Percentiles rank a stretch among this genome's conserved stretches.
Conservation (phyloP, 2,329 filamentous ascomycete genomes). For the Pestalotiopsis sp. region DNA sequence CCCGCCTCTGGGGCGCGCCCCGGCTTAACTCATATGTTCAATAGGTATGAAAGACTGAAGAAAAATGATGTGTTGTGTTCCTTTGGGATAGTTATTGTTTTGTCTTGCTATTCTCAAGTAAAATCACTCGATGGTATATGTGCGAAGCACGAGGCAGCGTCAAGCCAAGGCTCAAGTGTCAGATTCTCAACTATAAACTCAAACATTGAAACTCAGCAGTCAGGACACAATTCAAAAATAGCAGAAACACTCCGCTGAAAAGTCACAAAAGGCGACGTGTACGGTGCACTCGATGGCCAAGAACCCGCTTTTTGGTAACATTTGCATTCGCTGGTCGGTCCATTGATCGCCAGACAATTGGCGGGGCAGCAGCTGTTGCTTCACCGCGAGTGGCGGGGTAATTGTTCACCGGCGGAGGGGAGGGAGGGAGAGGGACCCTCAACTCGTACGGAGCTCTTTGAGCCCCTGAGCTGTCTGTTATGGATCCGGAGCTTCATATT, state of each 20-base stretch:
- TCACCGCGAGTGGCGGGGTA: constrained; percentile 7
- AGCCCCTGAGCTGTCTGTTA: neutral
- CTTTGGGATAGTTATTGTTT: too few species aligned
- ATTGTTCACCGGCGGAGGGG: neutral
- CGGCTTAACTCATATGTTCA: too few species aligned
- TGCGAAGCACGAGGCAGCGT: too few species aligned
- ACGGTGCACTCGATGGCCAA: neutral
- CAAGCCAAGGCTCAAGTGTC: too few species aligned
- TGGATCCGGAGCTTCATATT: neutral
- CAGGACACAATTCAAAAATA: neutral
- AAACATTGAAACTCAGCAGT: neutral
- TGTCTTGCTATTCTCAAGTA: too few species aligned
- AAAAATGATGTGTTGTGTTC: too few species aligned
- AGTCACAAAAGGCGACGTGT: neutral
- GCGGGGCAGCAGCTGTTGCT: neutral
- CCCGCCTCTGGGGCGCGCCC: too few species aligned
- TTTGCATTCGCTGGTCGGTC: neutral
- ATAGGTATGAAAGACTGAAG: too few species aligned
- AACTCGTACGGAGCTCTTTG: neutral
- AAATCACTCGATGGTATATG: too few species aligned
- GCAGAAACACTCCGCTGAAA: neutral
- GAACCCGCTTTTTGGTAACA: too few species aligned
- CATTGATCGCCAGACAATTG: constrained; percentile 7
- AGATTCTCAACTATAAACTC: too few species aligned
- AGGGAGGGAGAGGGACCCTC: neutral